phyloP scores from a whole-genome alignment of 2,329 filamentous ascomycete genomes.

The Ciborinia camelliae region DNA sequence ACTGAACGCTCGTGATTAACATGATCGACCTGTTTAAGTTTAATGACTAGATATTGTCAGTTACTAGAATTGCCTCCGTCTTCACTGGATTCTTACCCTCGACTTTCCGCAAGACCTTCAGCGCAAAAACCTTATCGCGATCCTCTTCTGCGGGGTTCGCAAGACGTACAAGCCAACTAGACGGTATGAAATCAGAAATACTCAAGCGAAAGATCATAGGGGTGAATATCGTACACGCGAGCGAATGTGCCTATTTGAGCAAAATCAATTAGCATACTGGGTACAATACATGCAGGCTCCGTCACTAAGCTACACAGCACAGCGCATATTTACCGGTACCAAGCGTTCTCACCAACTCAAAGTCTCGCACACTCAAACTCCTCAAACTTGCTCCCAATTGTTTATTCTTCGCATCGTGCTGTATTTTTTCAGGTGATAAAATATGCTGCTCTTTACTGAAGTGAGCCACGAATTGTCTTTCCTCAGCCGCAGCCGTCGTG shows the following conservation, averaged over 20 bases:
- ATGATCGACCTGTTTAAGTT: slow-evolving; percentile 82
- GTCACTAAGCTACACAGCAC: slow-evolving; percentile 14
- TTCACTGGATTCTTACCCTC: slow-evolving; percentile 41
- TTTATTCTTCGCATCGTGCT: slow-evolving; percentile 31
- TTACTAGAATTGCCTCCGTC: background rate
- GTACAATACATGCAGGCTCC: slow-evolving; percentile 13
- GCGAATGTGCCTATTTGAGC: slow-evolving; percentile 67
- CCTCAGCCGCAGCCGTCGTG: slow-evolving; percentile 20
- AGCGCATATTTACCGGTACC: slow-evolving; percentile 58
- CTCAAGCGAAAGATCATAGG: slow-evolving; percentile 8
- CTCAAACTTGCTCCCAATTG: slow-evolving; percentile 32
- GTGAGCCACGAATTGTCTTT: slow-evolving; percentile 34
- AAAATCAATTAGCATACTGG: slow-evolving; percentile 22
- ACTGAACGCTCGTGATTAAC: slow-evolving; percentile 80
- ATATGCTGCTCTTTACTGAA: slow-evolving; percentile 27
- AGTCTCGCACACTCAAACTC: slow-evolving; percentile 53
- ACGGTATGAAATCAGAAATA: slow-evolving; percentile 15
- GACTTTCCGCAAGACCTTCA: slow-evolving; percentile 74
- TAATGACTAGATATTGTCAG: slow-evolving; percentile 55
- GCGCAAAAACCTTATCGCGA: slow-evolving; percentile 66
- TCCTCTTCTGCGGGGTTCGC: slow-evolving; percentile 52
- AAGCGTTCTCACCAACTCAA: slow-evolving; percentile 70
- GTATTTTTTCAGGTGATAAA: slow-evolving; percentile 30
- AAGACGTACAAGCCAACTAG: slow-evolving; percentile 64
- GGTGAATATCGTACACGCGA: slow-evolving; percentile 49